Base-by-base conservation (phyloP, 2,329 filamentous ascomycete species). In the Colletotrichum sp. region DNA sequence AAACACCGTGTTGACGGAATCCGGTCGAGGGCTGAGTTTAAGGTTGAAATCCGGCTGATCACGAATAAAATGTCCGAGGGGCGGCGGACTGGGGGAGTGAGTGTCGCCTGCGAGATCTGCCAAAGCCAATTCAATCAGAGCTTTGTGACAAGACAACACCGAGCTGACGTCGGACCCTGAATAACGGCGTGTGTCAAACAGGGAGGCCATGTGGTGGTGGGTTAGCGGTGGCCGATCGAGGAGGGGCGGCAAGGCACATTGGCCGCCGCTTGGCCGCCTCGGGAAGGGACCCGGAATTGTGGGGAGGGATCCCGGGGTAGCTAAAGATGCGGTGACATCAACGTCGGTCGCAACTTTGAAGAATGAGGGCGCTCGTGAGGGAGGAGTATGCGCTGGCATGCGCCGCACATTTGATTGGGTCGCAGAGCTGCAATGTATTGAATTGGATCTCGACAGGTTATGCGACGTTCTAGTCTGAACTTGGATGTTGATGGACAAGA, bases 151-250 rank as follows among this genome's bases (percentile, higher is more conserved):
- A 57, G 30, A 69, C 73, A 21, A 36, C 52, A n/a, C 18, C 44
- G n/a, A 60, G 39, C 64, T 68, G 32, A 52, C 65, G 18, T 69
- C 49, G 57, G 59, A 68, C 64, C 74, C 70, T 65, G 59, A 74
- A 73, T 18, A 65, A 36, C 71, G 59, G 65, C 44, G 30, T 69
- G 21, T 52, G 65, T 63, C 28, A 65, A 68, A 68, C 74, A 76
- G 74, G 74, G 74, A 55, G 71, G 70, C 70, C 74, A 76, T 76
- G 70, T 74, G 74, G 74, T 65, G 44, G 71, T 76, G 74, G 70
- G 65, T 68, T 68, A 69, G 44, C 32, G 64, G 70, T 60, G 49
- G 60, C 71, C 49, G 70, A 74, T 76, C 71, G 65, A 69, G 70
- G 70, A 72, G 70, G 74, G 74, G 74, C 74, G 65, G 74, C 59